These are phyloP conservation scores for Fusarium falciforme DNA, from an alignment of 2,329 filamentous ascomycete genomes.

Conservation along the genomic window DNA sequence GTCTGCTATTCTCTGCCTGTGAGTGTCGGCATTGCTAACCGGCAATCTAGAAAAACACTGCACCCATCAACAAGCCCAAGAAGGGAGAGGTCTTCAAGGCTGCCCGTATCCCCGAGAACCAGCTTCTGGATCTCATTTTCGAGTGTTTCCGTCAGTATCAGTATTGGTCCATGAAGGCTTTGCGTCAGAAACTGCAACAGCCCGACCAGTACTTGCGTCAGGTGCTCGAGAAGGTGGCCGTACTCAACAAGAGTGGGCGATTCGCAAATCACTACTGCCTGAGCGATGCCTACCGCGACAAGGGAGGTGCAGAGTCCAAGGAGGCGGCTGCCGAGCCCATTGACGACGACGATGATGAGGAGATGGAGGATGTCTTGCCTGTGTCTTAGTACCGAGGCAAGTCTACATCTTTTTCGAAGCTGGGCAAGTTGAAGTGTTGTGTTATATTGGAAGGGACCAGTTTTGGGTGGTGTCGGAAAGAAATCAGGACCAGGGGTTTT, in stretches of 20 bases:
- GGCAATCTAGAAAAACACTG: conserved; percentile 61
- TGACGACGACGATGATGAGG: conserved; percentile 74
- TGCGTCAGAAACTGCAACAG: conserved; percentile 82
- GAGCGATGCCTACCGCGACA: conserved; percentile 66
- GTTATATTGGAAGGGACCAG: neutral
- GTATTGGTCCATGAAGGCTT: conserved; percentile 93
- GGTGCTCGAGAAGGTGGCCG: conserved; percentile 83
- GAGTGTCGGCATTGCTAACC: conserved; percentile 30
- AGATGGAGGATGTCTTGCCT: conserved; percentile 82
- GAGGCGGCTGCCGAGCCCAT: conserved; percentile 65
- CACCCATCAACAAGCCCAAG: conserved; percentile 65
- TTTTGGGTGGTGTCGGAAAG: conserved; percentile 20
- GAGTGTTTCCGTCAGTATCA: conserved; percentile 84
- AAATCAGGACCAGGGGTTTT: conserved; percentile 35
- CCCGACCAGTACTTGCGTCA: conserved; percentile 94
- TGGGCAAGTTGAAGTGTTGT: neutral
- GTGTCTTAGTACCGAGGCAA: conserved; percentile 27
- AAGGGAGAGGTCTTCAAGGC: conserved; percentile 81
- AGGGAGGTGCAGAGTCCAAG: conserved; percentile 59
- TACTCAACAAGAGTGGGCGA: conserved; percentile 82
- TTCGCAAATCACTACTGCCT: conserved; percentile 90
- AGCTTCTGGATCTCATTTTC: conserved; percentile 88
- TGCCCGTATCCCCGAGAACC: conserved; percentile 88
- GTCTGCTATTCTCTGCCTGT: conserved; percentile 43
- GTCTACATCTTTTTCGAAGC: neutral